Conservation (phyloP, 2,329 filamentous ascomycete genomes). For the Penicillium sp. region DNA sequence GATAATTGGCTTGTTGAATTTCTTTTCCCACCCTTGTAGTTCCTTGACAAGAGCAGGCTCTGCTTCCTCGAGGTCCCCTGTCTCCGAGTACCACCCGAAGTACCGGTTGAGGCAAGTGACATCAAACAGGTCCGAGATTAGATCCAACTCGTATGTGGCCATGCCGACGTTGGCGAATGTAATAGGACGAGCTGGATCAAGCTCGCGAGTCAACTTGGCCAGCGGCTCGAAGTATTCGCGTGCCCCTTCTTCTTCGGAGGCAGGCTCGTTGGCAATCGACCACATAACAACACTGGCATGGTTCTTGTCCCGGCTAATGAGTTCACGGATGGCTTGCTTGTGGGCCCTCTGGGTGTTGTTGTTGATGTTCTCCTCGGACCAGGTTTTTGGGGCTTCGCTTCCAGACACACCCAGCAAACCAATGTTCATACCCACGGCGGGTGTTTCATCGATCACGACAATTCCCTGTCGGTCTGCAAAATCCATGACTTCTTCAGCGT, state of each 20-base stretch:
- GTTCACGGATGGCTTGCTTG: conserved; percentile 24
- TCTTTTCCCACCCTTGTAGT: conserved; percentile 24
- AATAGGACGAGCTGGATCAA: conserved; percentile 29
- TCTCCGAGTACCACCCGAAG: conserved; percentile 31
- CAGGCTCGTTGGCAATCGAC: conserved; percentile 25
- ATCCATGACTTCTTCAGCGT: conserved; percentile 32
- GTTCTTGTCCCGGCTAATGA: conserved; percentile 30
- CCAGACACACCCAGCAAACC: too few relatives aligned
- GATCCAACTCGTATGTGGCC: conserved; percentile 9
- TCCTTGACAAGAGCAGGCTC: conserved; percentile 26
- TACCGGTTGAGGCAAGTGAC: conserved; percentile 33
- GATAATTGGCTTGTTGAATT: conserved; percentile 31
- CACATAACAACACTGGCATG: conserved; percentile 30
- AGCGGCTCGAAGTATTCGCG: conserved; percentile 30
- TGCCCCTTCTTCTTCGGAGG: conserved; percentile 19
- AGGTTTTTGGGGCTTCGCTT: too few relatives aligned
- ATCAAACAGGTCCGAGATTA: conserved; percentile 29
- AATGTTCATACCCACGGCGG: too few relatives aligned
- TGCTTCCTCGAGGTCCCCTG: conserved; percentile 24
- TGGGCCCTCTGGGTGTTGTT: conserved; percentile 17
- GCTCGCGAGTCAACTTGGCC: conserved; percentile 19
- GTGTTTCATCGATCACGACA: too few relatives aligned
- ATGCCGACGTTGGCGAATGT: conserved; percentile 26
- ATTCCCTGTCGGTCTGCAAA: conserved; percentile 30
- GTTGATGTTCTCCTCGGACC: background rate